These are phyloP conservation scores for Alternaria hordeiaustralica DNA, from an alignment of 2,329 filamentous ascomycete genomes.

Conservation along the genomic window DNA sequence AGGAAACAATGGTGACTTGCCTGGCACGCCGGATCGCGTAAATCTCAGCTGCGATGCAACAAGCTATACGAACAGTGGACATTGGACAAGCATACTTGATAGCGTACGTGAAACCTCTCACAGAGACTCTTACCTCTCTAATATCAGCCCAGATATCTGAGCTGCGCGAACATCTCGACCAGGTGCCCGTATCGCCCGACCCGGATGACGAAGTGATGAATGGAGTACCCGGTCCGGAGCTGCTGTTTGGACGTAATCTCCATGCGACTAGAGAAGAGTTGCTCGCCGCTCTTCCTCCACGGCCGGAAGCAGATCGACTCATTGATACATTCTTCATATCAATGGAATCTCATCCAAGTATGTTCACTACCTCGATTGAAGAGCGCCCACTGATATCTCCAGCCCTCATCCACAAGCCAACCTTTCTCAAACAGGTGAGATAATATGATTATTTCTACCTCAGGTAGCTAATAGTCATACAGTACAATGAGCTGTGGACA, in stretches of 20 bases:
- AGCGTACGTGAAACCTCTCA: constrained; percentile 29
- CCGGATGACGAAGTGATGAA: constrained; percentile 14
- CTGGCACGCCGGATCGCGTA: constrained; percentile 38
- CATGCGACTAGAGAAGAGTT: constrained; percentile 39
- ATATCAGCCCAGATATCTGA: constrained; percentile 35
- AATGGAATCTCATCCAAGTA: constrained; percentile 39
- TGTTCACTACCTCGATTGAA: neutral
- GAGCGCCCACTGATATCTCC: constrained; percentile 1
- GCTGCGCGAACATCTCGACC: constrained; percentile 40
- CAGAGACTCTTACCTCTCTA: neutral
- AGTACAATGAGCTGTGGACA: constrained; percentile 56
- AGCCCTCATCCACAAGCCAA: constrained; percentile 41
- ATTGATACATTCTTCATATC: constrained; percentile 34
- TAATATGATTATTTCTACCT: neutral
- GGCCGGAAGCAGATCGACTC: constrained; percentile 33
- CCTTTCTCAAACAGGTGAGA: constrained; percentile 35
- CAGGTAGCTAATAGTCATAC: constrained; percentile 4
- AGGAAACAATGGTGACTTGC: constrained; percentile 20
- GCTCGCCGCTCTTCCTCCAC: constrained; percentile 35
- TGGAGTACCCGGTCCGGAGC: constrained; percentile 34
- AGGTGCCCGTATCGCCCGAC: constrained; percentile 33
- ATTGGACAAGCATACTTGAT: constrained; percentile 48
- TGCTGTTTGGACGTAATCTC: constrained; percentile 37
- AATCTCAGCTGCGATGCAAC: constrained; percentile 37
- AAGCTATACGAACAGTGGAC: constrained; percentile 40